These are phyloP conservation scores for Epithele typhae DNA, from an alignment of 768 basidiomycete species.

Conservation along the genomic window DNA sequence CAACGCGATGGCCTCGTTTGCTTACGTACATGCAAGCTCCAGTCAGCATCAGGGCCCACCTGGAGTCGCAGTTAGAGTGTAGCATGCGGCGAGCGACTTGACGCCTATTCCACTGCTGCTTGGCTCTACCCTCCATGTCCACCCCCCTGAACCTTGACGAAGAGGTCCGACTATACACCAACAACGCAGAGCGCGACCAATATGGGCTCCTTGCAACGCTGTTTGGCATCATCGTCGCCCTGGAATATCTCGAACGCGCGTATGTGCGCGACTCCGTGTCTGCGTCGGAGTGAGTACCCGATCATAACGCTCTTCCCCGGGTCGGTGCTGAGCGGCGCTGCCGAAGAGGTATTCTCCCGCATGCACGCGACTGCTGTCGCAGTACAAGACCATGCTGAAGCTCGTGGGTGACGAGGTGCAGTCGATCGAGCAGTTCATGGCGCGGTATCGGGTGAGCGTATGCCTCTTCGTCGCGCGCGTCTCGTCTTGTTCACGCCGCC, in stretches of 20 bases:
- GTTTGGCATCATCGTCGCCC: constrained; percentile 84
- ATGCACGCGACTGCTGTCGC: constrained; percentile 88
- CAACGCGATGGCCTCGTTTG: too few species aligned
- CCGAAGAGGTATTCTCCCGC: constrained; percentile 89
- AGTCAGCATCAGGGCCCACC: too few species aligned
- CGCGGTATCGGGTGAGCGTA: constrained; percentile 66
- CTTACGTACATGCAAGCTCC: too few species aligned
- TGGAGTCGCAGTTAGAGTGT: too few species aligned
- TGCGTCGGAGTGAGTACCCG: constrained; percentile 73
- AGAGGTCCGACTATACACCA: constrained; percentile 85
- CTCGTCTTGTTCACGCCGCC: not conserved
- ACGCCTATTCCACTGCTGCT: too few species aligned
- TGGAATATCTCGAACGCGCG: constrained; percentile 94
- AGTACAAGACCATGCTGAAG: constrained; percentile 97
- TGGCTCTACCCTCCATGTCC: constrained; percentile 29
- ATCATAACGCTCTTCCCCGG: too few species aligned
- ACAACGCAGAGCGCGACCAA: constrained; percentile 85
- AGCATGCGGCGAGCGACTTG: not conserved
- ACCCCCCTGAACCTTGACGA: constrained; percentile 69
- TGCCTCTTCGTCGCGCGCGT: not conserved
- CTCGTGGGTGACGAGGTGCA: constrained; percentile 88
- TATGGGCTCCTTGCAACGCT: constrained; percentile 85
- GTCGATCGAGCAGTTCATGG: constrained; percentile 89
- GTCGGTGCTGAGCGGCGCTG: constrained; percentile 24
- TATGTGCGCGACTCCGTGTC: constrained; percentile 93